phyloP scores from a whole-genome alignment of 176 grass and related monocot genomes.

The Thalia dealbata region DNA sequence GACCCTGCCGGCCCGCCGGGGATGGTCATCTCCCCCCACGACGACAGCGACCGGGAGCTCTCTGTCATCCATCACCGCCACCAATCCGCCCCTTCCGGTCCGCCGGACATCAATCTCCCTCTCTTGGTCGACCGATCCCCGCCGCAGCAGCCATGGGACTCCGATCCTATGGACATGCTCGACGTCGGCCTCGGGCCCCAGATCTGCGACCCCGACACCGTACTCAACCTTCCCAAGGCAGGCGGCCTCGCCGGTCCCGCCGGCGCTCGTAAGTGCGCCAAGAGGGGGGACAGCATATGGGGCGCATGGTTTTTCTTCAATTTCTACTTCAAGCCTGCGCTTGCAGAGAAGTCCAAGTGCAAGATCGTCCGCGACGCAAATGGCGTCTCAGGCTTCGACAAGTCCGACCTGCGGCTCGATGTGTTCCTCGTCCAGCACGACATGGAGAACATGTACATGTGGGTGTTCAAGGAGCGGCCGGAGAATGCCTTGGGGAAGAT shows the following conservation, averaged over 20 bases:
- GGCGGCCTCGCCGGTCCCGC: not conserved
- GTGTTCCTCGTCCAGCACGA: constrained; percentile 18
- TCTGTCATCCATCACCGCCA: constrained; percentile 39
- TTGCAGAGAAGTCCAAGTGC: constrained; percentile 17
- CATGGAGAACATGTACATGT: constrained; percentile 29
- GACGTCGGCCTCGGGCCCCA: constrained; percentile 5
- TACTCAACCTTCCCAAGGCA: constrained; percentile 17
- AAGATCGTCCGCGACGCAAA: constrained; percentile 13
- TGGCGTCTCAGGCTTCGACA: constrained; percentile 14
- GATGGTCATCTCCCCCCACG: constrained; percentile 39
- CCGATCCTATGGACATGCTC: constrained; percentile 63
- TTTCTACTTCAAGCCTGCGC: constrained; percentile 17
- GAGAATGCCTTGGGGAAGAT: constrained; percentile 21
- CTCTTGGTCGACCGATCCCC: constrained; percentile 60
- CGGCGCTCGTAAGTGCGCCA: constrained; percentile 6
- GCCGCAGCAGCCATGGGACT: constrained; percentile 29
- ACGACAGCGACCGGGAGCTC: constrained; percentile 50
- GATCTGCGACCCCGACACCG: constrained; percentile 1
- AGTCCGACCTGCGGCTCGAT: constrained; percentile 9
- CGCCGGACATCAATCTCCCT: constrained; percentile 92
- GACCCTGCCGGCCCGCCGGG: constrained; percentile 42
- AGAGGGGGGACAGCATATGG: constrained; percentile 20
- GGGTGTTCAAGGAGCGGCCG: constrained; percentile 20
- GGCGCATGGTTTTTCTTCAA: constrained; percentile 23
- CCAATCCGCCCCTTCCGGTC: constrained; percentile 37